A percentile compares a stretch with the other conserved stretches of the same genome.
Conservation (phyloP, 352 stramenopile genomes). For the Blastocystis sp. region DNA sequence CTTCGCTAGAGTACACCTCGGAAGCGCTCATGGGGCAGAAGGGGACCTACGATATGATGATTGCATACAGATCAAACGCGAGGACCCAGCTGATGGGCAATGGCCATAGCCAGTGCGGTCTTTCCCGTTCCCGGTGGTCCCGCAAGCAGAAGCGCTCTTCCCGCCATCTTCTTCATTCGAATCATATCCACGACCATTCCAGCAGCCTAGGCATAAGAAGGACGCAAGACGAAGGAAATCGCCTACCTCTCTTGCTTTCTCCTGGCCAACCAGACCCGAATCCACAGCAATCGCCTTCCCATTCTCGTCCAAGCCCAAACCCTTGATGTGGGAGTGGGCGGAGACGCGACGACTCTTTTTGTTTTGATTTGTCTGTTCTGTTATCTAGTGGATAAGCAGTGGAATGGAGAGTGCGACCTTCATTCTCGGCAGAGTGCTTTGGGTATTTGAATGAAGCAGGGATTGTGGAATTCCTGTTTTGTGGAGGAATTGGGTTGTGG, state of each 20-base stretch:
- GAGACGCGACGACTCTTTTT: constrained; percentile 88
- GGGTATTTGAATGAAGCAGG: too few species aligned
- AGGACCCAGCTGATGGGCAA: constrained; percentile 91
- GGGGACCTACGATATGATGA: constrained; percentile 76
- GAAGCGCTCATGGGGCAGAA: constrained; percentile 99
- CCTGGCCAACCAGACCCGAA: constrained; percentile 93
- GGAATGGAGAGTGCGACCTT: background rate
- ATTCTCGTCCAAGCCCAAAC: constrained; percentile 86
- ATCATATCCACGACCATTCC: constrained; percentile 97
- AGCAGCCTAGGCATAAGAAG: constrained; percentile 75
- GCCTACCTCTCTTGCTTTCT: constrained; percentile 87
- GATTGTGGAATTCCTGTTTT: too few species aligned
- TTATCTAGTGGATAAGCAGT: constrained; percentile 12
- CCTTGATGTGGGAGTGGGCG: constrained; percentile 95
- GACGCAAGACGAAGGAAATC: constrained; percentile 1
- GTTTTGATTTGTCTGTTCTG: constrained; percentile 73
- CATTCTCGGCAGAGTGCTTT: background rate
- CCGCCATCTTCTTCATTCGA: constrained; percentile 95
- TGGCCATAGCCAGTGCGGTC: constrained; percentile 91
- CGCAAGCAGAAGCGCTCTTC: constrained; percentile 89
- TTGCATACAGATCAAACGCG: constrained; percentile 77
- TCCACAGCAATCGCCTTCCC: constrained; percentile 84
- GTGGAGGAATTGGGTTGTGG: too few species aligned
- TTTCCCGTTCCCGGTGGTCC: constrained; percentile 95
- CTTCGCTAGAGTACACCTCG: constrained; percentile 98